A percentile compares a stretch with the other conserved stretches of the same genome.
These are phyloP conservation scores for Cubamyces lactineus DNA, from an alignment of 768 basidiomycete genomes.

Conservation along the genomic window DNA sequence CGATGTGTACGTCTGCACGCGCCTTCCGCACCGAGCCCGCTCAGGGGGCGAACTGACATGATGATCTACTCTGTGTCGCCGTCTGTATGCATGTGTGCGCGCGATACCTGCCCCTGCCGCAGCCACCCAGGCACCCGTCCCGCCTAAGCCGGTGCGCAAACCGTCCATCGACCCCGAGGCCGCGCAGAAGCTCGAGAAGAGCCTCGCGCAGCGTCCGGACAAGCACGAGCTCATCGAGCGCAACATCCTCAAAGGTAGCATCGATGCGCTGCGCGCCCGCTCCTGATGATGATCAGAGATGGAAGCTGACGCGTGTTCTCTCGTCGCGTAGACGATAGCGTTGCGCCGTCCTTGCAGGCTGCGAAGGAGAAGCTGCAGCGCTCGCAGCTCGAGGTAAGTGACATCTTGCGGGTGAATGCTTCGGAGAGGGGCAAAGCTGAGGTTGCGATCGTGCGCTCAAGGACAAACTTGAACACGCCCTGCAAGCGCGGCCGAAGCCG, in stretches of 20 bases:
- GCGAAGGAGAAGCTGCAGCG: constrained; percentile 60
- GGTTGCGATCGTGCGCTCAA: constrained; percentile 29
- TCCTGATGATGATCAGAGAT: too few species aligned
- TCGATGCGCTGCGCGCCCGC: too few species aligned
- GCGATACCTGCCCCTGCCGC: not conserved
- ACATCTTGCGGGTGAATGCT: not conserved
- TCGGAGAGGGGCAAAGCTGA: not conserved
- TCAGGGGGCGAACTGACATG: not conserved
- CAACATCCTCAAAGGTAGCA: constrained; percentile 68
- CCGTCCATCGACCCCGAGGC: constrained; percentile 39
- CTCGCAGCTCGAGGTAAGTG: constrained; percentile 62
- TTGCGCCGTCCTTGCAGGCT: constrained; percentile 63
- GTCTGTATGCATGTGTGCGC: not conserved
- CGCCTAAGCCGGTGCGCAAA: constrained; percentile 30
- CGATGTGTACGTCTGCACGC: constrained; percentile 11
- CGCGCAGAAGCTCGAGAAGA: constrained; percentile 55
- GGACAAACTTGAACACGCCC: constrained; percentile 66
- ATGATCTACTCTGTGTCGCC: not conserved
- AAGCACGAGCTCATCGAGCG: constrained; percentile 64
- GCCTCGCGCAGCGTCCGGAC: constrained; percentile 56
- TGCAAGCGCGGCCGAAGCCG: constrained; percentile 59
- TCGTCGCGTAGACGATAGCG: constrained; percentile 55
- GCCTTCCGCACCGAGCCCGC: not conserved
- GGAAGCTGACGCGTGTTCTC: not conserved
- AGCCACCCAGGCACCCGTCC: constrained; percentile 1